A percentile compares a stretch with the other conserved stretches of the same genome.
phyloP scores from a whole-genome alignment of 495 filamentous ascomycete species.

The Pyrenula aspistea region DNA sequence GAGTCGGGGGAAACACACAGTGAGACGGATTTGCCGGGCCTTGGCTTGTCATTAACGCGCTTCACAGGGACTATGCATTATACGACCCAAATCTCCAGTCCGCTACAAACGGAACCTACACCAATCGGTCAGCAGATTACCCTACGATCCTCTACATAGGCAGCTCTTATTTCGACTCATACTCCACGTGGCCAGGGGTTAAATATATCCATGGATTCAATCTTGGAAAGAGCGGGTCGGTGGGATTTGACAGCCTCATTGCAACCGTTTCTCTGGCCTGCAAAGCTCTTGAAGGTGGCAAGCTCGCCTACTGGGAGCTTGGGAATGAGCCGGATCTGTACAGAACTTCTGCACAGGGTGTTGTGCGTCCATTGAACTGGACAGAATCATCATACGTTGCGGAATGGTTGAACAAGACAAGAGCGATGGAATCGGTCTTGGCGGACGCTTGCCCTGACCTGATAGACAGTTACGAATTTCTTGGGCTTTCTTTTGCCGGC shows the following conservation, averaged over 20 bases:
- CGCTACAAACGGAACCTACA: constrained; percentile 41
- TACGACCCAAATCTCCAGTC: constrained; percentile 42
- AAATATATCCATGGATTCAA: constrained; percentile 57
- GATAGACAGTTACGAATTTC: constrained; percentile 30
- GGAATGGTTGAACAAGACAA: constrained; percentile 49
- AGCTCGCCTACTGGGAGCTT: constrained; percentile 45
- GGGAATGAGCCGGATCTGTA: constrained; percentile 61
- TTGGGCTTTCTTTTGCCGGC: constrained; percentile 52
- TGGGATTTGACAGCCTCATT: constrained; percentile 36
- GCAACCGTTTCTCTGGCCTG: constrained; percentile 47
- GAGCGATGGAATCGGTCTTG: constrained; percentile 35
- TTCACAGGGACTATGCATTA: constrained; percentile 40
- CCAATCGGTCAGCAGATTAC: constrained; percentile 43
- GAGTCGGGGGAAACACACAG: constrained; percentile 49
- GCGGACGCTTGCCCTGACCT: constrained; percentile 39
- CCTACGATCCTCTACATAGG: constrained; percentile 50
- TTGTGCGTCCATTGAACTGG: constrained; percentile 40
- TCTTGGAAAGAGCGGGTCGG: constrained; percentile 41
- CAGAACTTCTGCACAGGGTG: constrained; percentile 38
- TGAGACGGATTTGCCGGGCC: constrained; percentile 15
- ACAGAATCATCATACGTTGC: constrained; percentile 42
- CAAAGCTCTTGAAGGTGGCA: constrained; percentile 37
- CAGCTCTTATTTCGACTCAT: constrained; percentile 54
- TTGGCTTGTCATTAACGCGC: neutral
- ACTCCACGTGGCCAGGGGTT: constrained; percentile 41